A percentile compares a stretch with the other conserved stretches of the same genome.
Evolutionary conservation across 495 filamentous ascomycete species (phyloP).

Genomic region (Clohesyomyces aquaticus): DNA sequence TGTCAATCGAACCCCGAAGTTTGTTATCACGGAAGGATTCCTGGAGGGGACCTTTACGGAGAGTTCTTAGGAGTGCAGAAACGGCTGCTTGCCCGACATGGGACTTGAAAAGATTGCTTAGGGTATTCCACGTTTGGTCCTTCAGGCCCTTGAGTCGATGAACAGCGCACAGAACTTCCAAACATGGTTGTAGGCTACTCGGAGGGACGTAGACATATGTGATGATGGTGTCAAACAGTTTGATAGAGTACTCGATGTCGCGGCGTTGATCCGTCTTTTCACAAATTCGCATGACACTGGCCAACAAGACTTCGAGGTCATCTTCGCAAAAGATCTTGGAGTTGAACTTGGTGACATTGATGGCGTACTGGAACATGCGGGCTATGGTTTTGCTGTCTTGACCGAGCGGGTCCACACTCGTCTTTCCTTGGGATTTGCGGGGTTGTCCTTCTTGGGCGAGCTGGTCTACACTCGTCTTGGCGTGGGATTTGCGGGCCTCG

Average conservation of each 20-base stretch:
- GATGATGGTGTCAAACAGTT: conserved; percentile 77
- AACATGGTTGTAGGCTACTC: conserved; percentile 65
- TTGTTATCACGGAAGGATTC: conserved; percentile 14
- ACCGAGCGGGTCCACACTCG: conserved; percentile 48
- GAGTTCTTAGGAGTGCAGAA: conserved; percentile 36
- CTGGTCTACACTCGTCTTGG: conserved; percentile 45
- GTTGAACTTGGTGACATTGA: conserved; percentile 83
- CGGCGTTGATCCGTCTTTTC: conserved; percentile 69
- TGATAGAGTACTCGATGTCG: conserved; percentile 76
- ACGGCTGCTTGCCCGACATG: conserved; percentile 64
- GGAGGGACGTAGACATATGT: conserved; percentile 77
- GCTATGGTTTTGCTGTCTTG: conserved; percentile 71
- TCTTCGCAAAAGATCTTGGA: conserved; percentile 71
- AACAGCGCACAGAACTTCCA: conserved; percentile 81
- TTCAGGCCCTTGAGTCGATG: conserved; percentile 71
- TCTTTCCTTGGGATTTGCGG: conserved; percentile 29
- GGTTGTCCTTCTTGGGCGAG: conserved; percentile 60
- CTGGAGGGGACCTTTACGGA: conserved; percentile 25
- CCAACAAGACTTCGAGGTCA: conserved; percentile 68
- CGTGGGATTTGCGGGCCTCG: conserved; percentile 50
- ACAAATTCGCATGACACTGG: conserved; percentile 71
- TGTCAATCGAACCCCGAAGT: conserved; percentile 39
- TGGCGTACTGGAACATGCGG: conserved; percentile 71
- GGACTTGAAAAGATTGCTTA: conserved; percentile 77
- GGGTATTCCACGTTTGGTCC: conserved; percentile 73